A percentile compares a stretch with the other conserved stretches of the same genome.
Conservation (phyloP, 805 yeast species). For the Grigorovia transvaalensis region DNA sequence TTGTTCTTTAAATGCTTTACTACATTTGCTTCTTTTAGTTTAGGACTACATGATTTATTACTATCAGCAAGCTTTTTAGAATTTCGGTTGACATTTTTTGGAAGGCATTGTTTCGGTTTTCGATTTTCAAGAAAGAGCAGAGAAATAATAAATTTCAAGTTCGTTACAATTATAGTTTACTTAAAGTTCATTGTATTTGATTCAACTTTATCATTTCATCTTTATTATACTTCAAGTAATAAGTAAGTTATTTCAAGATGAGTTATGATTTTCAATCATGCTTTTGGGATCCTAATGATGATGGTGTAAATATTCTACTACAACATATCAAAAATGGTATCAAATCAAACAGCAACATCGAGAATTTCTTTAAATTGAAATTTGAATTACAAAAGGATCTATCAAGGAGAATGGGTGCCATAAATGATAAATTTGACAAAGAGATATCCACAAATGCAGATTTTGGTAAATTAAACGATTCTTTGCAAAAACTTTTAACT, state of each 20-base stretch:
- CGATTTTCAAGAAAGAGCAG: too few relatives aligned
- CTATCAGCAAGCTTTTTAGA: too few relatives aligned
- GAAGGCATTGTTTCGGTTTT: too few relatives aligned
- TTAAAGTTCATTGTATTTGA: too few relatives aligned
- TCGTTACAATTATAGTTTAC: too few relatives aligned
- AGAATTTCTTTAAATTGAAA: constrained; percentile 23
- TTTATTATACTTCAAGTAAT: background rate
- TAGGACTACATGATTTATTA: too few relatives aligned
- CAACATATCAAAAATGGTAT: constrained; percentile 23
- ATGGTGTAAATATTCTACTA: constrained; percentile 22
- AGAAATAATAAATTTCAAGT: too few relatives aligned
- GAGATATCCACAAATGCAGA: constrained; percentile 19
- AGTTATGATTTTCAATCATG: constrained; percentile 23
- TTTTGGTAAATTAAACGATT: constrained; percentile 19
- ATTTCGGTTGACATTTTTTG: too few relatives aligned
- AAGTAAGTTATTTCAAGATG: constrained; percentile 5
- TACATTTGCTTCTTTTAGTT: too few relatives aligned
- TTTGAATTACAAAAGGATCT: constrained; percentile 26
- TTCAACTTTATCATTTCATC: too few relatives aligned
- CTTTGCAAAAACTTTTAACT: constrained; percentile 10
- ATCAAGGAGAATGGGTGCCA: constrained; percentile 26
- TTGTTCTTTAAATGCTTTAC: background rate
- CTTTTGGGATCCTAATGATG: constrained; percentile 29
- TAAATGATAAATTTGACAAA: constrained; percentile 18
- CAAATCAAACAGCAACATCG: constrained; percentile 17